Conservation (phyloP, 768 basidiomycete genomes). For the Hemileccinum rubropunctum region DNA sequence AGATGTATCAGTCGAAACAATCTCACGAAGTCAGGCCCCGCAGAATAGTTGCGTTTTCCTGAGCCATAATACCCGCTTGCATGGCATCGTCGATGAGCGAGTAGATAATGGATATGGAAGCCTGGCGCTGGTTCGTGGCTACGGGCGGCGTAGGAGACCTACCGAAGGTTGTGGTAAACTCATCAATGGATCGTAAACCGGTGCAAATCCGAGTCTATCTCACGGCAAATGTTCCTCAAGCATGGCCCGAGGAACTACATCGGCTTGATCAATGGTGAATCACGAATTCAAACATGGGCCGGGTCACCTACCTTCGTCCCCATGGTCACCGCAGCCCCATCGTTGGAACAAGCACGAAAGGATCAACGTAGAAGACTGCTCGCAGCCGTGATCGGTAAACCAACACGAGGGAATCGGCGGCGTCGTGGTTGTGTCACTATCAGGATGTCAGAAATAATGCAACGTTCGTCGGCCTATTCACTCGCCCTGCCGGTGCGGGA, state of each 20-base stretch:
- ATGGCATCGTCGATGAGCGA: too few relatives aligned
- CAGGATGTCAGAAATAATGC: neutral
- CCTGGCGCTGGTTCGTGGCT: too few relatives aligned
- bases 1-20: neutral
- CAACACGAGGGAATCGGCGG: neutral
- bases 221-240: too few relatives aligned
- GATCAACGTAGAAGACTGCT: neutral
- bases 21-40: neutral
- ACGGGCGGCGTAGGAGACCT: too few relatives aligned
- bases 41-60: neutral
- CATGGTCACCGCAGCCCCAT: neutral
- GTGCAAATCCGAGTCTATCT: too few relatives aligned
- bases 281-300: neutral
- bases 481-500: too few relatives aligned
- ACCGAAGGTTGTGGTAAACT: too few relatives aligned
- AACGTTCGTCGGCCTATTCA: too few relatives aligned
- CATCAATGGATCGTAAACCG: too few relatives aligned
- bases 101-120: too few relatives aligned
- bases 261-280: too few relatives aligned
- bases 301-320: neutral
- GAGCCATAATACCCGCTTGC: neutral
- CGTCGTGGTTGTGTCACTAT: neutral
- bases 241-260: too few relatives aligned
- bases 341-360: neutral
- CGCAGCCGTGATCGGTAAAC: neutral